A percentile compares a stretch with the other conserved stretches of the same genome.
These are phyloP conservation scores for Aegilops speltoides DNA, from an alignment of 176 grass and related monocot genomes.

Conservation along the genomic window DNA sequence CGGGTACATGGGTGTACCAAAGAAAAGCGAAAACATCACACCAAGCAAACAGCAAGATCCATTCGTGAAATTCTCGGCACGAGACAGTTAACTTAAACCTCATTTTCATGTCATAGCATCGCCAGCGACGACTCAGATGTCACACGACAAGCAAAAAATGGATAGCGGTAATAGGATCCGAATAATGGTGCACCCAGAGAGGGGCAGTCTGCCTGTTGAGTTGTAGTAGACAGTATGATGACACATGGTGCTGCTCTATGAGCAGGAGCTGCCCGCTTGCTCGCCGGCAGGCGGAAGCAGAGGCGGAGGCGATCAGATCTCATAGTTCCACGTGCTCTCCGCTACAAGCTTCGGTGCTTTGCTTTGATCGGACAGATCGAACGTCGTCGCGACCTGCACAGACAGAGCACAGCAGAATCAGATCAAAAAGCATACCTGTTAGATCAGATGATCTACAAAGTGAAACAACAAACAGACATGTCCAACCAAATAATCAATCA, in stretches of 20 bases:
- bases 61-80: background rate
- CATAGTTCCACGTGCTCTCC: conserved; percentile 76
- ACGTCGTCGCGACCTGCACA: conserved; percentile 51
- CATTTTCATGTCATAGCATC: conserved; percentile 13
- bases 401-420: conserved; percentile 2
- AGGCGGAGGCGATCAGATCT: conserved; percentile 32
- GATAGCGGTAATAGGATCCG: background rate
- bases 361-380: conserved; percentile 68
- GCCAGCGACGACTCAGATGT: background rate
- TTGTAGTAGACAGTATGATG: conserved; percentile 14
- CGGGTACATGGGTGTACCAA: background rate
- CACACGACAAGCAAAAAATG: conserved; percentile 25
- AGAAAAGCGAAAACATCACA: background rate
- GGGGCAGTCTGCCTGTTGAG: background rate
- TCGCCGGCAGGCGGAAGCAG: background rate
- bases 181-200: conserved; percentile 8
- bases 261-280: background rate
- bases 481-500: background rate
- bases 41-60: background rate
- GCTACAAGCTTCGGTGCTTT: conserved; percentile 70
- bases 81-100: background rate
- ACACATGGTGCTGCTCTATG: background rate
- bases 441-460: background rate
- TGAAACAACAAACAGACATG: background rate
- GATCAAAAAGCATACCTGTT: background rate